Evolutionary conservation across 805 yeast species (phyloP), one percentile per base, ranked within the genome.

Genomic region (Kuraishia floccosa): DNA sequence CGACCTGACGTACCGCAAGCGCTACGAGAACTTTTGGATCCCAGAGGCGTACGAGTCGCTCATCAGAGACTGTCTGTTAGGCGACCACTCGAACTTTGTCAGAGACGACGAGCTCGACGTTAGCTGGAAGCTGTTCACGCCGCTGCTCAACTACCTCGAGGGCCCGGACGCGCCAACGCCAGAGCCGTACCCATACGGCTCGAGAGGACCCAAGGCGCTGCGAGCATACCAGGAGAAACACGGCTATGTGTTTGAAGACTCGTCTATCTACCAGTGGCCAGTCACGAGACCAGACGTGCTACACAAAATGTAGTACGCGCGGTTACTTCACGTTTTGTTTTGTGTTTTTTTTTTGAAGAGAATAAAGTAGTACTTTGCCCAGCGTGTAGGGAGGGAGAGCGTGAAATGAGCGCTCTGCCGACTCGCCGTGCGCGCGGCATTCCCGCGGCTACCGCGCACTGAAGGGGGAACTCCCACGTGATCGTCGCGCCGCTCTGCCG

Each of bases 11-110:
- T 91, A 91, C 56, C 60, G 77, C 33, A 64, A 66, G 30, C 75
- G 96, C 51, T 91, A 80, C 63, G 63, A 81, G 40, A 80, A 84
- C 50, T 80, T 84, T 60, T 81, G 91, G 78, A 87, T 91, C 48
- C 97, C 98, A 27, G 96, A 89, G 65, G 97, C 97, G 25, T 91
- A 91, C 57, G 98, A 91, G 64, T 81, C 96, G 1, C 72, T 91
- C 45, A 84, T 91, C 46, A 75, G 93, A 57, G 97, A 91, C 57
- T 82, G 89, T 39, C 58, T 80, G 50, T 69, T 73, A 43, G 97
- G 93, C 35, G 94, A 87, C 58, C 98, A 91, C 60, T 82, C 97
- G 31, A 89, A 89, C 63, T 91, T 91, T 53, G 97, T 91, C 21
- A 79, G 98, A 62, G 96, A 89, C 52, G 98, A 91, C 54, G 98